Percentiles rank a stretch among this genome's conserved stretches.
Conservation (phyloP, 192 early-diverging fungal species). For the Coemansia sp. region DNA sequence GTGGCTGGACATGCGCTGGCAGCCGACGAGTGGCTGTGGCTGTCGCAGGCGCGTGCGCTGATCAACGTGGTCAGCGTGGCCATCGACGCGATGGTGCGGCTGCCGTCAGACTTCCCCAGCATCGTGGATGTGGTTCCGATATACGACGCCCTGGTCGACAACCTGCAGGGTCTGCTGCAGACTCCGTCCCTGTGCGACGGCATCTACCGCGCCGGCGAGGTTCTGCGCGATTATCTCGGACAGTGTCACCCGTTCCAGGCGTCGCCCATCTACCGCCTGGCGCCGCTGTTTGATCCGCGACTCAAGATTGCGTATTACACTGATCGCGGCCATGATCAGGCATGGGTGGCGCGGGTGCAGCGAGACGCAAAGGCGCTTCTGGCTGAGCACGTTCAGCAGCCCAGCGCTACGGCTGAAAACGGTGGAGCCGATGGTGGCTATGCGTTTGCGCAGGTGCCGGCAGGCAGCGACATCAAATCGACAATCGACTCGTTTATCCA, state of each 20-base stretch:
- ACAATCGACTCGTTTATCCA: constrained; percentile 37
- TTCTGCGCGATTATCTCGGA: constrained; percentile 34
- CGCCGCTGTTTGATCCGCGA: constrained; percentile 51
- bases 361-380: constrained; percentile 39
- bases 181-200: constrained; percentile 20
- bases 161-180: constrained; percentile 31
- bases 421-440: background rate
- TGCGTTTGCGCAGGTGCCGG: constrained; percentile 12
- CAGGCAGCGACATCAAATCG: constrained; percentile 18
- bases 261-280: constrained; percentile 51
- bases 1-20: constrained; percentile 7
- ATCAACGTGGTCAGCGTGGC: constrained; percentile 26
- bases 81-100: constrained; percentile 10
- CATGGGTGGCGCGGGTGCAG: constrained; percentile 38
- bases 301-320: constrained; percentile 44
- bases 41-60: constrained; percentile 42
- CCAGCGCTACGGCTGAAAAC: background rate
- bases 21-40: constrained; percentile 46
- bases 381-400: constrained; percentile 18
- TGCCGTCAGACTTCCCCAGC: constrained; percentile 35
- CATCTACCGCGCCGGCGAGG: constrained; percentile 31
- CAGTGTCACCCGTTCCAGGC: constrained; percentile 55
- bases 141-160: constrained; percentile 40
- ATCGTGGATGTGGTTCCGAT: constrained; percentile 47
- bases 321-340: constrained; percentile 37